Evolutionary conservation across 2,329 filamentous ascomycete species (phyloP).

Genomic region (Trichoderma sp.): DNA sequence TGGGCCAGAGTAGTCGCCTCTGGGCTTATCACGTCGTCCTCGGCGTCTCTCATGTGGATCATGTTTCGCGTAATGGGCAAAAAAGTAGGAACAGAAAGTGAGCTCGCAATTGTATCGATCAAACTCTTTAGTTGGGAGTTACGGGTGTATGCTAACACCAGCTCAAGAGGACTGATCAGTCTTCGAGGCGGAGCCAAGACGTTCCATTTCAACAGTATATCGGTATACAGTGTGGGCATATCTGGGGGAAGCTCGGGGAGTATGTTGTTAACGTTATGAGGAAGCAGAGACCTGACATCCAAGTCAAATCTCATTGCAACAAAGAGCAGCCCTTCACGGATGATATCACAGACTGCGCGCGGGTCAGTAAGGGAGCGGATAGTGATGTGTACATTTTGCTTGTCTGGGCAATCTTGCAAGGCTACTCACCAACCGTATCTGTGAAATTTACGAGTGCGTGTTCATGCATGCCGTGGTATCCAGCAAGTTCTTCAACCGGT

Average conservation of each 20-base stretch:
- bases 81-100: not conserved
- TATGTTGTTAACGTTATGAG: not conserved
- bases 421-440: not conserved
- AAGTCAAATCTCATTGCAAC: too few relatives aligned
- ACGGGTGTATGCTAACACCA: too few relatives aligned
- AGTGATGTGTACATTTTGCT: not conserved
- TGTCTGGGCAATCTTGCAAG: not conserved
- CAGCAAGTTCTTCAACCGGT: not conserved
- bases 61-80: not conserved
- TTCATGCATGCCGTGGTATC: not conserved
- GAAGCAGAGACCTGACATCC: not conserved
- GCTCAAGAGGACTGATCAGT: too few relatives aligned
- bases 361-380: not conserved
- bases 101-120: too few relatives aligned
- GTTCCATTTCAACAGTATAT: not conserved
- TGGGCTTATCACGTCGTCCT: not conserved
- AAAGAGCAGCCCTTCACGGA: not conserved
- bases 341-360: not conserved
- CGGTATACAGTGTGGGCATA: not conserved
- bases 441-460: not conserved
- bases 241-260: not conserved
- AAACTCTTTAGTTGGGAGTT: too few relatives aligned
- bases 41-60: rapidly evolving
- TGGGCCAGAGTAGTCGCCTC: not conserved
- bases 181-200: too few relatives aligned